Evolutionary conservation across 106 monocot species (phyloP).

Genomic region (Triglochin maritima): DNA sequence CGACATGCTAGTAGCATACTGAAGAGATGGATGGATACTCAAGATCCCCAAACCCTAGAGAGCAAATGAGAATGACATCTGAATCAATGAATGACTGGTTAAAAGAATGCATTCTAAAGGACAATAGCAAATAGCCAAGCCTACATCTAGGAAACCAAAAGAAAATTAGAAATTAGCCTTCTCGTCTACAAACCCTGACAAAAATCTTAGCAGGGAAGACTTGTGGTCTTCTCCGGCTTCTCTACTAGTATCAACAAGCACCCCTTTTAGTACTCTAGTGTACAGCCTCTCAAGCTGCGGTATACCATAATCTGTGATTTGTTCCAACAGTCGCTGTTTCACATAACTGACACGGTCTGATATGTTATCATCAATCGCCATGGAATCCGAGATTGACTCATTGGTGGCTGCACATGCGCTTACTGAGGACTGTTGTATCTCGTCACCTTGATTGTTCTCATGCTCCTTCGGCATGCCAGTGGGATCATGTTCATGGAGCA

Average conservation of each 20-base stretch:
- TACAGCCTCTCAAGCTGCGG: slow-evolving; percentile 88
- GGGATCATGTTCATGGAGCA: neutral
- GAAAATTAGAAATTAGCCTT: slow-evolving; percentile 54
- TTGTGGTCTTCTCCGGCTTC: slow-evolving; percentile 35
- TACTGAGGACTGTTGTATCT: neutral
- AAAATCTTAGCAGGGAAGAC: slow-evolving; percentile 49
- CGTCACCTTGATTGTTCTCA: slow-evolving; percentile 4
- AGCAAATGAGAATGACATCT: too few relatives aligned
- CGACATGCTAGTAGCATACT: too few relatives aligned
- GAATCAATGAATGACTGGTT: too few relatives aligned
- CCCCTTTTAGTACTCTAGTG: slow-evolving; percentile 45
- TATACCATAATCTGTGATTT: slow-evolving; percentile 38
- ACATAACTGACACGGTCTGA: slow-evolving; percentile 22
- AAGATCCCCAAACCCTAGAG: too few relatives aligned
- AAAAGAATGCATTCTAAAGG: too few relatives aligned
- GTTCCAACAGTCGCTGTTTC: slow-evolving; percentile 44
- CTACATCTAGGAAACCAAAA: neutral
- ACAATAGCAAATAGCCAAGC: too few relatives aligned
- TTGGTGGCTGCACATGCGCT: neutral
- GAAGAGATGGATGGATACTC: too few relatives aligned
- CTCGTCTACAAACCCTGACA: slow-evolving; percentile 60
- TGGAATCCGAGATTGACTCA: slow-evolving; percentile 3
- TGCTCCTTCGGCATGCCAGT: neutral
- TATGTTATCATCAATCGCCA: slow-evolving; percentile 27
- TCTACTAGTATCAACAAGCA: slow-evolving; percentile 28